Base-by-base conservation (phyloP, 768 basidiomycete species). In the Lepiota brunneoincarnata region DNA sequence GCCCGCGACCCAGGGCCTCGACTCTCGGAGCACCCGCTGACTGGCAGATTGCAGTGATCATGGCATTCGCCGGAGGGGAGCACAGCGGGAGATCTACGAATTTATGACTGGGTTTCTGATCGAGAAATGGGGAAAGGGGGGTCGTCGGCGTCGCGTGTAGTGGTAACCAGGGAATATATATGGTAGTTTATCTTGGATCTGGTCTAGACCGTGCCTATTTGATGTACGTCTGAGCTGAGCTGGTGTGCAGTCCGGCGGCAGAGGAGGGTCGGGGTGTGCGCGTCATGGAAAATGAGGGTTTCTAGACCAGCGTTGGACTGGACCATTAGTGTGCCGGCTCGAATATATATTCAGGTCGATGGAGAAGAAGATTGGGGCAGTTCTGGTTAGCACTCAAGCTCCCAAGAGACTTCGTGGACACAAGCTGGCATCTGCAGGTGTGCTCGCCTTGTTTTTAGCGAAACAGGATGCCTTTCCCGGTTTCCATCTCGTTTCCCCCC, bases 121-220 rank as follows among this genome's bases (percentile, higher is more conserved):
- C 1, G 94, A 97, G 72, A 94, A 93, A 67, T 98, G 96, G 95
- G 93, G 95, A 23, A 89, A 86, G 62, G 90, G 89, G 23, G 83
- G 84, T 18, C 75, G 80, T 54, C 76, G 76, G 54, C 75, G 86
- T n/a, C 79, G 80, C 15, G 84, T 84, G 81, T 86, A 38, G 43
- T 39, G 36, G 52, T 50, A 48, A 54, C 44, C n/a, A 55, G 57
- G 54, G 41, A 42, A 10, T 47, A 54, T 54, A 31, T 53, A 53
- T 46, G 46, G 38, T 48, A 48, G 45, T 11, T 3, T 20, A 54
- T 54, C 53, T 54, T 23, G 53, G 46, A 54, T 54, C 53, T 54
- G 53, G 53, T 54, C 53, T 54, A 54, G 53, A 46, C 21, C 53
- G 39, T 54, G 36, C 40, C 40, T 51, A 11, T 24, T 9, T 47